phyloP scores from a whole-genome alignment of 2,329 filamentous ascomycete species.

The Pyrenochaeta sp. region DNA sequence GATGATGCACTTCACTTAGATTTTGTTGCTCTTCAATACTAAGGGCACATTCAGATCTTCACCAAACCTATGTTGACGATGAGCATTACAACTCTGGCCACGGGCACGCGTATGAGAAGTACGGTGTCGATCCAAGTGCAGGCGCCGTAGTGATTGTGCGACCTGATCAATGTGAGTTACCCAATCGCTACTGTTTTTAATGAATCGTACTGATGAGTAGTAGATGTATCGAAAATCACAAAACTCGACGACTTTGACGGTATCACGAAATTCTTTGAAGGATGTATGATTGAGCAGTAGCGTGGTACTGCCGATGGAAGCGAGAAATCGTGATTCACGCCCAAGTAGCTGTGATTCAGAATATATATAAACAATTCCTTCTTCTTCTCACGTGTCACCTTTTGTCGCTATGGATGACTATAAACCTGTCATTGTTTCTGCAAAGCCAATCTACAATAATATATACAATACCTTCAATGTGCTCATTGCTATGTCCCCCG shows the following conservation, averaged over 20 bases:
- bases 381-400: too few relatives aligned
- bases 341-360: too few relatives aligned
- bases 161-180: conserved; percentile 61
- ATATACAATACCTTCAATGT: too few relatives aligned
- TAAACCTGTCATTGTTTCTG: too few relatives aligned
- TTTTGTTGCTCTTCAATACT: not conserved
- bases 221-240: conserved; percentile 42
- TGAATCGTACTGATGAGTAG: conserved; percentile 6
- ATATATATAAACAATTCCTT: too few relatives aligned
- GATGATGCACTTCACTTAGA: not conserved
- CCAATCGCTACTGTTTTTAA: not conserved
- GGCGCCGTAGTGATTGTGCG: conserved; percentile 62
- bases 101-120: conserved; percentile 65
- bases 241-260: conserved; percentile 28
- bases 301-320: not conserved
- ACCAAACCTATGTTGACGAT: conserved; percentile 69
- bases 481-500: too few relatives aligned
- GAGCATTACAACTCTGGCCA: conserved; percentile 65
- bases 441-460: too few relatives aligned
- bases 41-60: conserved; percentile 55
- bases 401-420: too few relatives aligned
- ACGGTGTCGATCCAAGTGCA: conserved; percentile 56
- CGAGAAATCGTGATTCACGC: not conserved
- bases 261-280: conserved; percentile 32
- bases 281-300: conserved; percentile 16